Percentiles rank a stretch among this genome's conserved stretches.
Evolutionary conservation across 495 filamentous ascomycete genomes (phyloP).

Genomic region (Annulohypoxylon bovei): DNA sequence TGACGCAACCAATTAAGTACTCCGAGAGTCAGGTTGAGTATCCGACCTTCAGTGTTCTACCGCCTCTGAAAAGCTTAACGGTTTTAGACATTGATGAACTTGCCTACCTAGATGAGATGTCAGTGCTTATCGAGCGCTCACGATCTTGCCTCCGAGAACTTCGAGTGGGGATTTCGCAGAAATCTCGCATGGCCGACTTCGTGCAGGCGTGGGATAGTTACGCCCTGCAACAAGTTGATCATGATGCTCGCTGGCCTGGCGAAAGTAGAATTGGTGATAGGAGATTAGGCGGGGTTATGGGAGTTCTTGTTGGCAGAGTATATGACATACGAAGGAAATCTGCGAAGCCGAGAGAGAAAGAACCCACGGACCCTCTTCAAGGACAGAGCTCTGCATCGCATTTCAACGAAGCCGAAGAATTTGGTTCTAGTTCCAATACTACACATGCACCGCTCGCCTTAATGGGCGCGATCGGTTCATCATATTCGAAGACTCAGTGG

Average conservation of each 20-base stretch:
- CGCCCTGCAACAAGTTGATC: conserved; percentile 67
- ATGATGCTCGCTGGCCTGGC: conserved; percentile 60
- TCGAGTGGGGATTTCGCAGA: conserved; percentile 77
- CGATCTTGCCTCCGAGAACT: conserved; percentile 75
- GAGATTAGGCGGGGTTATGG: conserved; percentile 75
- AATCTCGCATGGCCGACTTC: conserved; percentile 67
- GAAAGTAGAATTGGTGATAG: conserved; percentile 58
- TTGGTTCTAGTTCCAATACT: conserved; percentile 24
- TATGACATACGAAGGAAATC: conserved; percentile 63
- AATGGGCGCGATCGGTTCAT: background rate
- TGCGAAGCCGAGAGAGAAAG: conserved; percentile 15
- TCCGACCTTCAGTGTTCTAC: conserved; percentile 86
- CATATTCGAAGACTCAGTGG: conserved; percentile 13
- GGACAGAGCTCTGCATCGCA: conserved; percentile 17
- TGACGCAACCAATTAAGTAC: conserved; percentile 47
- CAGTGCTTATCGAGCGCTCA: conserved; percentile 79
- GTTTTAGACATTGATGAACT: conserved; percentile 92
- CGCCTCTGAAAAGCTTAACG: conserved; percentile 79
- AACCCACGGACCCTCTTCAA: background rate
- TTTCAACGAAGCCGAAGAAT: conserved; percentile 25
- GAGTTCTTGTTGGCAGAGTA: conserved; percentile 73
- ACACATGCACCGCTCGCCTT: background rate
- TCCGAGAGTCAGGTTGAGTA: conserved; percentile 71
- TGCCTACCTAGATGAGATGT: conserved; percentile 89
- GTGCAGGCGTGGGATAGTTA: conserved; percentile 69